These are phyloP conservation scores for Ceratobasidium sp. DNA, from an alignment of 1,284 basidiomycete genomes.

Conservation along the genomic window DNA sequence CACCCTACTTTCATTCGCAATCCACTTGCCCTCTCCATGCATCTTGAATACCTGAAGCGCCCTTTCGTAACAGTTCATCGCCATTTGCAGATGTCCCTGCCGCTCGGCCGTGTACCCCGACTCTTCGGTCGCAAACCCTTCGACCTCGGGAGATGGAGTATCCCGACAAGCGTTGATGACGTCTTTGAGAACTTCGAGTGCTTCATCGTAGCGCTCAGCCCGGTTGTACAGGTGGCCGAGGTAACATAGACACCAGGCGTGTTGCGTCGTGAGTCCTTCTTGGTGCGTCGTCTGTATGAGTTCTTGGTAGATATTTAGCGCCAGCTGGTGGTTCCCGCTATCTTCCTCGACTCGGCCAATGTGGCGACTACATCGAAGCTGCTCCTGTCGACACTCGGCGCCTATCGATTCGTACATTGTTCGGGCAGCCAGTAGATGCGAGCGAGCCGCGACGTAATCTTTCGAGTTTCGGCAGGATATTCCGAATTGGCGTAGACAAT, in stretches of 20 bases:
- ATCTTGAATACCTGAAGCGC: conserved; percentile 24
- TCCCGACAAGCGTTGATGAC: background rate
- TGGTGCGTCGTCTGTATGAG: background rate
- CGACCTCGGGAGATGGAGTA: background rate
- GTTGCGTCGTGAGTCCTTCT: background rate
- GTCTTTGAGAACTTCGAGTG: background rate
- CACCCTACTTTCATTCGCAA: conserved; percentile 20
- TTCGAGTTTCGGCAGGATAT: conserved; percentile 26
- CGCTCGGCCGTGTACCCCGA: conserved; percentile 26
- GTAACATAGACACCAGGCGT: conserved; percentile 36
- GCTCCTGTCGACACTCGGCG: conserved; percentile 18
- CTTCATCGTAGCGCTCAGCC: conserved; percentile 18
- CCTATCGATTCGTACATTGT: conserved; percentile 21
- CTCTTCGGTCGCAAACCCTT: conserved; percentile 38
- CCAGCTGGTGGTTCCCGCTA: conserved; percentile 9
- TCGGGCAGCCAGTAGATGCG: conserved; percentile 25
- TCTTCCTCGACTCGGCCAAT: conserved; percentile 29
- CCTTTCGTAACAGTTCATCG: conserved; percentile 18
- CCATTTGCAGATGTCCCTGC: background rate
- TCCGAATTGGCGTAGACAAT: conserved; percentile 36
- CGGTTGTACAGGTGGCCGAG: conserved; percentile 28
- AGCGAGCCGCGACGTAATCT: conserved; percentile 15
- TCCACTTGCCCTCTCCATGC: conserved; percentile 22
- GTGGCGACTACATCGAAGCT: conserved; percentile 24
- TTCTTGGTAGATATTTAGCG: conserved; percentile 1